Evolutionary conservation across 441 rosid genomes (phyloP), one percentile per base, ranked within the genome.

Genomic region (Arabidopsis hybrid): DNA sequence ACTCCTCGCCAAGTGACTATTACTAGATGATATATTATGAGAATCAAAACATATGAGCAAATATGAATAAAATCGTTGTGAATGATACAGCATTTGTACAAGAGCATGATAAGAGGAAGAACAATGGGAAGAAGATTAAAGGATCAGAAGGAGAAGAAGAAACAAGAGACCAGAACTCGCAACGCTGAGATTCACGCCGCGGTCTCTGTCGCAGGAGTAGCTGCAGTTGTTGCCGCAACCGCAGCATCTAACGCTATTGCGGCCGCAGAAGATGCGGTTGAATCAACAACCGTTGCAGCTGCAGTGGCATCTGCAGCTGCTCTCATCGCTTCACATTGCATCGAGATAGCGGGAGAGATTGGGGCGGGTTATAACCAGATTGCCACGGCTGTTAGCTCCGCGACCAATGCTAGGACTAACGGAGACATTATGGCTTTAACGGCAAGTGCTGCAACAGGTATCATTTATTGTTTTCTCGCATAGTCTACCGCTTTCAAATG

Each of bases 391-490:
- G 91, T 95, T 35, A 86, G 84, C 85, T 95, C 97, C 11, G 95
- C 99, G 9, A 83, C 89, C 13, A 92, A 86, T 59, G 93, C 93
- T 16, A 92, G 77, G 80, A 88, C 89, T 63, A 89, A 84, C 67
- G 99, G 97, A 60, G 97, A 95, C 77, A 79, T 95, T 80, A 90
- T 95, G 92, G 88, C 97, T 77, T 77, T 92, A 78, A 95, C 97
- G 29, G 97, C 99, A 5, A 96, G 92, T 69, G 97, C 99, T 79
- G 97, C 99, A 34, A 94, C 99, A 83, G 99, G 99, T 93, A 80
- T 14, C 31, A 13, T n/a, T 16, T 35, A 8, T 35, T 36, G 29
- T 35, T 35, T 17, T 18, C 26, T 36, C 31, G 29, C 65, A 42
- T 43, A 21, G 26, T 21, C 26, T 21, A 21, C 26, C 26, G 34